Evolutionary conservation across 441 rosid genomes (phyloP).

Genomic region (Populus trichocarpa): DNA sequence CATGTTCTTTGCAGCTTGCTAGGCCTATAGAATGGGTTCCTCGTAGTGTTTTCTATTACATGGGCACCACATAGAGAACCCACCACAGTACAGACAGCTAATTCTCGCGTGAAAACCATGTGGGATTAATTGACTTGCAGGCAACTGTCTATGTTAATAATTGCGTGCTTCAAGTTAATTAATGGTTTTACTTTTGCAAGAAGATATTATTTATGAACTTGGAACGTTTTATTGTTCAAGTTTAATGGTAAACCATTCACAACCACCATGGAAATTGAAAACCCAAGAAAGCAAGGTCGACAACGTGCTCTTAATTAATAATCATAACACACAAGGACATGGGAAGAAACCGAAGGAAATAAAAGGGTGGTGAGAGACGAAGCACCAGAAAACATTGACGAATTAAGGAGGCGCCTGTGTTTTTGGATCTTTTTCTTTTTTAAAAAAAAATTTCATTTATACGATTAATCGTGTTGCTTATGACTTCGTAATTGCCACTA

Average conservation of each 20-base stretch:
- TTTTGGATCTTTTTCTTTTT: background rate
- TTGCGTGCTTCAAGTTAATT: background rate
- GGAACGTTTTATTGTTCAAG: background rate
- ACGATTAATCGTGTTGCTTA: background rate
- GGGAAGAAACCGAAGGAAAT: background rate
- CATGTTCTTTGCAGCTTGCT: background rate
- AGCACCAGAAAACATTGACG: background rate
- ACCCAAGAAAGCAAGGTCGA: slow-evolving; percentile 7
- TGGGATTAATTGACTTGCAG: background rate
- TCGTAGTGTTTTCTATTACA: background rate
- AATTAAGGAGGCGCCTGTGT: background rate
- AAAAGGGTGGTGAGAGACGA: background rate
- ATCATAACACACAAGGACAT: no score
- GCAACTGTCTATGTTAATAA: background rate
- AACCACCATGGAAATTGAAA: slow-evolving; percentile 15
- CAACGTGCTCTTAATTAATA: background rate
- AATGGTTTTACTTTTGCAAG: background rate
- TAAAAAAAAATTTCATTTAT: background rate
- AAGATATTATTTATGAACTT: background rate
- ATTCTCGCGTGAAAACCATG: background rate
- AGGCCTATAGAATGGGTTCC: background rate
- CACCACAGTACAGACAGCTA: background rate
- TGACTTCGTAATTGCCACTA: background rate
- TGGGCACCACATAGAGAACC: background rate
- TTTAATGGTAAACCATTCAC: background rate